phyloP scores from a whole-genome alignment of 1,284 basidiomycete genomes.

The Naganishia sp. region DNA sequence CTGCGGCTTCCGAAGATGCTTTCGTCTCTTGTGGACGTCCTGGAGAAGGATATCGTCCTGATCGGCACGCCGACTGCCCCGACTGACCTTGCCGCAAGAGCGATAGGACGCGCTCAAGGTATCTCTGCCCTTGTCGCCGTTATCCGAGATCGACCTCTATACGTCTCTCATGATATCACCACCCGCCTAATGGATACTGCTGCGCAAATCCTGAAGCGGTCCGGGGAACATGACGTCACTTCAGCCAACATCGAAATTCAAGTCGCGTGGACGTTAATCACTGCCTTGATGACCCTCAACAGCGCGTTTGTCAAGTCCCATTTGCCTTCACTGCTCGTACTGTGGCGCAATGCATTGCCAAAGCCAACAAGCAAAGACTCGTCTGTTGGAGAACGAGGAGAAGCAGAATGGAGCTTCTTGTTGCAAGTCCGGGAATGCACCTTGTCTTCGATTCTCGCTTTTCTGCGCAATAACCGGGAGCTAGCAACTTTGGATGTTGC shows the following conservation, averaged over 20 bases:
- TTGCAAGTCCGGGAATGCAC: slow-evolving; percentile 89
- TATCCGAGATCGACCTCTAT: slow-evolving; percentile 83
- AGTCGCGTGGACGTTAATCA: slow-evolving; percentile 91
- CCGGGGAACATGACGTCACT: slow-evolving; percentile 84
- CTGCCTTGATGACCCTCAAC: slow-evolving; percentile 86
- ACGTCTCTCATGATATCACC: slow-evolving; percentile 90
- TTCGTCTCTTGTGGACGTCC: slow-evolving; percentile 69
- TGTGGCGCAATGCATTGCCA: slow-evolving; percentile 96
- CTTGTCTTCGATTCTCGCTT: slow-evolving; percentile 82
- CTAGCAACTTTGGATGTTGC: slow-evolving; percentile 89
- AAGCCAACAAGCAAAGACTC: slow-evolving; percentile 89
- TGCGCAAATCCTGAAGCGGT: slow-evolving; percentile 82
- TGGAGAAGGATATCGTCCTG: slow-evolving; percentile 62
- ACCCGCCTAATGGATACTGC: slow-evolving; percentile 89
- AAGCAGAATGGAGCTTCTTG: slow-evolving; percentile 87
- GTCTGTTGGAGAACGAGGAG: slow-evolving; percentile 64
- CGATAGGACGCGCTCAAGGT: slow-evolving; percentile 84
- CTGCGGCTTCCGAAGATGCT: slow-evolving; percentile 78
- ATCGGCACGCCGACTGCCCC: slow-evolving; percentile 66
- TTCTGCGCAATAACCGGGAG: slow-evolving; percentile 74
- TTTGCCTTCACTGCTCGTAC: slow-evolving; percentile 84
- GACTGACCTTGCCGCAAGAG: slow-evolving; percentile 68
- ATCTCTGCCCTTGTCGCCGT: slow-evolving; percentile 83
- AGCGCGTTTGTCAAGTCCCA: slow-evolving; percentile 91
- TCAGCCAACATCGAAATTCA: slow-evolving; percentile 84